Evolutionary conservation across 768 basidiomycete genomes (phyloP).

Genomic region (Podaxis sp.): DNA sequence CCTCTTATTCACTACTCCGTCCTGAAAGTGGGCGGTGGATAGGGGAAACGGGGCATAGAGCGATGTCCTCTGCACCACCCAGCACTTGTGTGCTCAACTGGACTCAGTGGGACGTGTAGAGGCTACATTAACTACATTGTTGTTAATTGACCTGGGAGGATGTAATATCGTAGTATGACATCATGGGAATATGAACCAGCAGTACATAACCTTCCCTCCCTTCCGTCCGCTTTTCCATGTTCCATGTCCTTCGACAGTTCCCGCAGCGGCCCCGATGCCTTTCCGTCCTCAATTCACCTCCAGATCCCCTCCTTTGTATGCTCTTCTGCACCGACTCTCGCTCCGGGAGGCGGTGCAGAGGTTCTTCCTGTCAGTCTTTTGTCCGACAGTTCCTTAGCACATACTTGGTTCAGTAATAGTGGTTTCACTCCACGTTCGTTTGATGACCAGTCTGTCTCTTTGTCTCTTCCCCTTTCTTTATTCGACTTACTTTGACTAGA

Average conservation of each 20-base stretch:
- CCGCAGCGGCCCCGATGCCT: not conserved
- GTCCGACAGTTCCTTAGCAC: conserved; percentile 22
- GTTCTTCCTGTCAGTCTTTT: conserved; percentile 53
- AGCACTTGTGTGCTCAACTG: not conserved
- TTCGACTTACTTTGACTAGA: conserved; percentile 5
- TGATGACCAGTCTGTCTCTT: conserved; percentile 18
- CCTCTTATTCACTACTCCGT: conserved; percentile 79
- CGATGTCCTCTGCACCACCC: not conserved
- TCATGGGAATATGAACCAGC: conserved; percentile 4
- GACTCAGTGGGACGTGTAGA: not conserved
- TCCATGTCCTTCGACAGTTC: conserved; percentile 20
- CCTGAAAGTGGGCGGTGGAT: conserved; percentile 55
- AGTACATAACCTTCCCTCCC: conserved; percentile 4
- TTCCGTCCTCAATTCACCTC: conserved; percentile 22
- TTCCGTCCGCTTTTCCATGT: conserved; percentile 8
- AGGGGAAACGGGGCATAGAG: conserved; percentile 78
- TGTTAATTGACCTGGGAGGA: not conserved
- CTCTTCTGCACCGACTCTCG: conserved; percentile 56
- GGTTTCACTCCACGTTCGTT: conserved; percentile 31
- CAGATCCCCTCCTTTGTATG: conserved; percentile 70
- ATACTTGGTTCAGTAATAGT: conserved; percentile 52
- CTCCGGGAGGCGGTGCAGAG: conserved; percentile 74
- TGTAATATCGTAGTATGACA: not conserved
- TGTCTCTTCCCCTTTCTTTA: not conserved
- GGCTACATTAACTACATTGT: not conserved